Evolutionary conservation across 2,329 filamentous ascomycete genomes (phyloP).

Genomic region (Hypomyces perniciosus): DNA sequence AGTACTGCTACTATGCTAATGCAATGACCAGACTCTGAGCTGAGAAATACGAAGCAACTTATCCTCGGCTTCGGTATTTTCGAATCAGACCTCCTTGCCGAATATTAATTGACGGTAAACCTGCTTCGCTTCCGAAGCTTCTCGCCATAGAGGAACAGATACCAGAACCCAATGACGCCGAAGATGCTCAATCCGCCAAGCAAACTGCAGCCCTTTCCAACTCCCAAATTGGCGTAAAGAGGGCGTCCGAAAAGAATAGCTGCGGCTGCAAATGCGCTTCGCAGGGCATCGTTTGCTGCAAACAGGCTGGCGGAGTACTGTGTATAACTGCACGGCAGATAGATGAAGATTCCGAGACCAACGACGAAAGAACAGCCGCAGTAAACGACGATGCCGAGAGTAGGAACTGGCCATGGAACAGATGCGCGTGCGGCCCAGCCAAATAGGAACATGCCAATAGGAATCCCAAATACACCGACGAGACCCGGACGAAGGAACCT

Average conservation of each 20-base stretch:
- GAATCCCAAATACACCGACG: not conserved
- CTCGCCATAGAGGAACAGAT: not conserved
- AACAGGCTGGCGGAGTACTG: slow-evolving; percentile 1
- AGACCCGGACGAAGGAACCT: not conserved
- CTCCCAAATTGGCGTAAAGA: not conserved
- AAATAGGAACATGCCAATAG: not conserved
- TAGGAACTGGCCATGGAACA: not conserved
- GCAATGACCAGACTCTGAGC: too few species aligned
- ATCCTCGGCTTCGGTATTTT: too few species aligned
- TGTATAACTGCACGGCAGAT: slow-evolving; percentile 27
- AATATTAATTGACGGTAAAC: slow-evolving; percentile 10
- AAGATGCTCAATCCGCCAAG: not conserved
- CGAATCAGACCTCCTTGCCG: too few species aligned
- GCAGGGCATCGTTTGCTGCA: not conserved
- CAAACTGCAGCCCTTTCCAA: not conserved
- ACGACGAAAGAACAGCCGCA: not conserved
- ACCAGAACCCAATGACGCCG: not conserved
- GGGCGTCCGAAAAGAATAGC: not conserved
- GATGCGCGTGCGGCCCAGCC: not conserved
- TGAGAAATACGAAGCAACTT: too few species aligned
- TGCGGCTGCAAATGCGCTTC: slow-evolving; percentile 2
- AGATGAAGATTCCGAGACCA: slow-evolving; percentile 39
- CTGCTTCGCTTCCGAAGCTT: not conserved
- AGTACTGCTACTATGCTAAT: too few species aligned
- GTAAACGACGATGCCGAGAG: not conserved